These are phyloP conservation scores for Alternaria sp. DNA, from an alignment of 2,329 filamentous ascomycete species.

Conservation along the genomic window DNA sequence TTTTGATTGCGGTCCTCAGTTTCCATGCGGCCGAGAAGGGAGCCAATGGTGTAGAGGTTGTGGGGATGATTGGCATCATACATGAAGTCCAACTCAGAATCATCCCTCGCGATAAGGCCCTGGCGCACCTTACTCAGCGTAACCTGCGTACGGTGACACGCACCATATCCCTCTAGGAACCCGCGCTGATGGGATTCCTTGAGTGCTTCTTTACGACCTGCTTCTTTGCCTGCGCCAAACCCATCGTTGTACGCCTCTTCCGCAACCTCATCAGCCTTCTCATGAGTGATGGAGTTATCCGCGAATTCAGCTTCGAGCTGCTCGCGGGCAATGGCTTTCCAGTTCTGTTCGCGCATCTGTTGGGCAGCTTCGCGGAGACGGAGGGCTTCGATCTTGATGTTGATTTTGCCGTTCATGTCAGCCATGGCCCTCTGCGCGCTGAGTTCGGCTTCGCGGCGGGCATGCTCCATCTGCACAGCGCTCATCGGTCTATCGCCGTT, in stretches of 20 bases:
- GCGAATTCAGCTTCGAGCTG: slow-evolving; percentile 13
- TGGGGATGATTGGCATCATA: slow-evolving; percentile 22
- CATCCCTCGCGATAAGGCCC: slow-evolving; percentile 21
- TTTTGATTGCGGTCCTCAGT: too few species aligned
- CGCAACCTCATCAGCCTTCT: not conserved
- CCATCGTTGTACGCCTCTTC: slow-evolving; percentile 20
- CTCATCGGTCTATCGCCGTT: slow-evolving; percentile 14
- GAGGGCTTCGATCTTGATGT: slow-evolving; percentile 10
- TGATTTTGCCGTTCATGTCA: slow-evolving; percentile 10
- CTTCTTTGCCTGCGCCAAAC: slow-evolving; percentile 3
- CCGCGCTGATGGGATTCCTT: not conserved
- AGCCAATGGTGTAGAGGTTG: too few species aligned
- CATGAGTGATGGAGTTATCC: not conserved
- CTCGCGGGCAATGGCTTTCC: slow-evolving; percentile 14
- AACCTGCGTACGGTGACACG: slow-evolving; percentile 14
- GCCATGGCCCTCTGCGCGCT: not conserved
- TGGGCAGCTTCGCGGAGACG: slow-evolving; percentile 19
- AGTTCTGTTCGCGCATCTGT: slow-evolving; percentile 26
- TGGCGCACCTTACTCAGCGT: slow-evolving; percentile 16
- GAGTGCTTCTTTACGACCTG: not conserved
- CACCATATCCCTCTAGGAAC: slow-evolving; percentile 29
- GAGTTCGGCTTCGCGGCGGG: slow-evolving; percentile 12
- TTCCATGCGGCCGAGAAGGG: too few species aligned
- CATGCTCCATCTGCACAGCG: slow-evolving; percentile 7
- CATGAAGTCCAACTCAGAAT: slow-evolving; percentile 26